Evolutionary conservation across 2,329 filamentous ascomycete species (phyloP).

Genomic region (Diaporthe sp.): DNA sequence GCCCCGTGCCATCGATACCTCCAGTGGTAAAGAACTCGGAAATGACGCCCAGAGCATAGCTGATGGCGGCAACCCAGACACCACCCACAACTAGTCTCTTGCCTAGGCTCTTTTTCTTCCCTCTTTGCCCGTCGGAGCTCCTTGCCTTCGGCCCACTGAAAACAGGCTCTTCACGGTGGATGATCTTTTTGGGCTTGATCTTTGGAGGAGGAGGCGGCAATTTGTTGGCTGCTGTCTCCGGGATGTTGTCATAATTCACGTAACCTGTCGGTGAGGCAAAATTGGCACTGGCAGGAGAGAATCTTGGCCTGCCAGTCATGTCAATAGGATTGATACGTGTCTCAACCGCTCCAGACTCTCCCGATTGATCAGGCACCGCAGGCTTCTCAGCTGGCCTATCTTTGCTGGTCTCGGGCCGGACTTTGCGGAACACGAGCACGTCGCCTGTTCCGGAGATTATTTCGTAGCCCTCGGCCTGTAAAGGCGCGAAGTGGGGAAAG

Average conservation of each 20-base stretch:
- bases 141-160: slow-evolving; percentile 55
- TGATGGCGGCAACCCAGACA: slow-evolving; percentile 65
- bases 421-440: slow-evolving; percentile 76
- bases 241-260: slow-evolving; percentile 68
- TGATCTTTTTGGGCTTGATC: slow-evolving; percentile 58
- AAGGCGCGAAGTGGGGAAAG: slow-evolving; percentile 70
- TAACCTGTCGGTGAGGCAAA: slow-evolving; percentile 76
- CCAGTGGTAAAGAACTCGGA: slow-evolving; percentile 68
- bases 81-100: slow-evolving; percentile 67
- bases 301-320: slow-evolving; percentile 58
- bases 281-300: slow-evolving; percentile 61
- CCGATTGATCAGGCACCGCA: slow-evolving; percentile 34
- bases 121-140: slow-evolving; percentile 39
- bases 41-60: slow-evolving; percentile 71
- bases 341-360: slow-evolving; percentile 15
- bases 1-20: slow-evolving; percentile 56
- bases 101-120: slow-evolving; percentile 55
- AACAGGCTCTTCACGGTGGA: slow-evolving; percentile 60
- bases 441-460: slow-evolving; percentile 74
- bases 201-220: slow-evolving; percentile 47
- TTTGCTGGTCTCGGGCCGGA: slow-evolving; percentile 47
- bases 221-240: slow-evolving; percentile 44
- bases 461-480: slow-evolving; percentile 74
- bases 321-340: slow-evolving; percentile 69
- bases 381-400: slow-evolving; percentile 31